Conservation (phyloP, 306 rosid species). For the Astragalus glycyphyllos region DNA sequence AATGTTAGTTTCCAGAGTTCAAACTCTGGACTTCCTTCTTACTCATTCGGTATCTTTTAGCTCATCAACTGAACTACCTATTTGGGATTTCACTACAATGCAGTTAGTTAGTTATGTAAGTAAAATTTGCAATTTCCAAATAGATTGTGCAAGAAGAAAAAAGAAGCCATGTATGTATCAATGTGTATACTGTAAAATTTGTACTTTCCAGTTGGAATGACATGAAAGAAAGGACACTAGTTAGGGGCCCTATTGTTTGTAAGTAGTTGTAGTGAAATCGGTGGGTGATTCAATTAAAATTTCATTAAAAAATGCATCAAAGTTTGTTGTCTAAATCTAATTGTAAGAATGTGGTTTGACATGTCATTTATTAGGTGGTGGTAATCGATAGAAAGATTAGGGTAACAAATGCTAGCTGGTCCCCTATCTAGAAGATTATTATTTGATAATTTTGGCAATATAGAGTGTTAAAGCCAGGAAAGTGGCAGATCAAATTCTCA, state of each 20-base stretch:
- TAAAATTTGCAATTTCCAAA: constrained; percentile 28
- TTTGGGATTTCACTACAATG: no score
- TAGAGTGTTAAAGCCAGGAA: constrained; percentile 22
- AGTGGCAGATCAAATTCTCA: constrained; percentile 25
- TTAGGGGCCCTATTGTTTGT: constrained; percentile 31
- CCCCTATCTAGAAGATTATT: constrained; percentile 31
- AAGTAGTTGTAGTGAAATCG: constrained; percentile 25
- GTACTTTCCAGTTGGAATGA: constrained; percentile 48
- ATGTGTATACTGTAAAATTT: constrained; percentile 35
- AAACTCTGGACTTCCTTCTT: no score
- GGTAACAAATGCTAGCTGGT: constrained; percentile 37
- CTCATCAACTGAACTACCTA: no score
- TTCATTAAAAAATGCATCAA: constrained; percentile 48
- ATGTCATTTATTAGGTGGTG: constrained; percentile 34
- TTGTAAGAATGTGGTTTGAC: constrained; percentile 45
- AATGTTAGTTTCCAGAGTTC: no score
- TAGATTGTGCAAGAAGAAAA: constrained; percentile 19
- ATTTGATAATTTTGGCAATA: constrained; percentile 37
- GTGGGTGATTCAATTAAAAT: constrained; percentile 37
- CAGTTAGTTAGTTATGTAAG: constrained; percentile 18
- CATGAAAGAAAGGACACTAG: constrained; percentile 33
- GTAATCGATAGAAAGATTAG: constrained; percentile 23
- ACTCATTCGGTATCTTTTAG: no score
- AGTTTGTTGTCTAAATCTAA: constrained; percentile 48
- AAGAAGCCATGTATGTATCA: constrained; percentile 27